phyloP scores from a whole-genome alignment of 371 early-diverging fungal genomes.

The Mortierella sp. region DNA sequence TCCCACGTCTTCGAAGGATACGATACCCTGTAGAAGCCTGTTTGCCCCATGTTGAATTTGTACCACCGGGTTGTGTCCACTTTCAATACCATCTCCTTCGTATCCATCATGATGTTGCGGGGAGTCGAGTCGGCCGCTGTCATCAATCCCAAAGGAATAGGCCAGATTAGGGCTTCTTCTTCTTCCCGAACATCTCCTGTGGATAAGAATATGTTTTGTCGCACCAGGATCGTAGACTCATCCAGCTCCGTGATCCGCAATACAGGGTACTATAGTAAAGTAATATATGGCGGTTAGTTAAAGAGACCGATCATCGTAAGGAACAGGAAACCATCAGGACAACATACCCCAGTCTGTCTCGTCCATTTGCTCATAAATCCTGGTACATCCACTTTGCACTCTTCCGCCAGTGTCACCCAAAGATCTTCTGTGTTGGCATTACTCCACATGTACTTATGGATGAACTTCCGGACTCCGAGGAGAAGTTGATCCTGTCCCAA shows the following conservation, averaged over 20 bases:
- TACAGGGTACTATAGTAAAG: constrained; percentile 80
- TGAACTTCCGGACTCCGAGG: constrained; percentile 82
- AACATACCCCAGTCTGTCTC: too few relatives aligned
- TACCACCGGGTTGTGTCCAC: constrained; percentile 56
- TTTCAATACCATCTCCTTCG: constrained; percentile 44
- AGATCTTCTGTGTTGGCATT: constrained; percentile 90
- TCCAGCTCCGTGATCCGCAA: constrained; percentile 66
- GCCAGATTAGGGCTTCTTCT: constrained; percentile 80
- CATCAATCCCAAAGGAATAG: constrained; percentile 70
- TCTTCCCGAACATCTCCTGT: constrained; percentile 75
- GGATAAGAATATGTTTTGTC: constrained; percentile 81
- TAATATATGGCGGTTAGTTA: too few relatives aligned
- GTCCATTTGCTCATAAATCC: constrained; percentile 93
- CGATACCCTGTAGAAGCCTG: constrained; percentile 75
- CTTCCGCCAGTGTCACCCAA: constrained; percentile 81
- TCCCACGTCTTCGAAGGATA: constrained; percentile 63
- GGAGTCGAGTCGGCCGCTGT: constrained; percentile 35
- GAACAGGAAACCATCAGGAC: too few relatives aligned
- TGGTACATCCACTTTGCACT: constrained; percentile 78
- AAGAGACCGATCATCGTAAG: too few relatives aligned
- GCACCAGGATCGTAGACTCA: constrained; percentile 60
- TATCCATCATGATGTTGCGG: constrained; percentile 47
- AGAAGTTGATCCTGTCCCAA: constrained; percentile 80
- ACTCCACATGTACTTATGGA: constrained; percentile 80
- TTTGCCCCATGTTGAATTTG: constrained; percentile 71